These are phyloP conservation scores for Hypericum androsaemum DNA, from an alignment of 345 rosid genomes.

Conservation along the genomic window DNA sequence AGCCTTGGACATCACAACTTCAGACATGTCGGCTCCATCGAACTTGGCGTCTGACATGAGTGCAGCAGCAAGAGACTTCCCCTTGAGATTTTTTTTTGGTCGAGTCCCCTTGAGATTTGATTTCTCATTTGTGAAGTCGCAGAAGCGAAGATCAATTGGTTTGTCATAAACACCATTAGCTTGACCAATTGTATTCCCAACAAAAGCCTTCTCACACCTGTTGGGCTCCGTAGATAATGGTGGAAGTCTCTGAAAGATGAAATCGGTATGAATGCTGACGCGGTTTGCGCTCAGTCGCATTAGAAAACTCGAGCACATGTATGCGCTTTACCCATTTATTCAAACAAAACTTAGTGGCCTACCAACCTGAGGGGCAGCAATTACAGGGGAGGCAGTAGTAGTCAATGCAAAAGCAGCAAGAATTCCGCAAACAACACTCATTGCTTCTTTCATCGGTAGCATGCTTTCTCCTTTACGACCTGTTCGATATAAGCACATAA, in stretches of 20 bases:
- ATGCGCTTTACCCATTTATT: too few species aligned
- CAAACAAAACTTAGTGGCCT: too few species aligned
- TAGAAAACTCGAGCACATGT: too few species aligned
- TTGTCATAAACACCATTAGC: slow-evolving; percentile 97
- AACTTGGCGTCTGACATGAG: slow-evolving; percentile 93
- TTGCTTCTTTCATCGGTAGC: slow-evolving; percentile 41
- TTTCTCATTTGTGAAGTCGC: slow-evolving; percentile 75
- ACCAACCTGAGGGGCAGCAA: slow-evolving; percentile 82
- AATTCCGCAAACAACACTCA: slow-evolving; percentile 51
- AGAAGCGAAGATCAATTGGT: slow-evolving; percentile 87
- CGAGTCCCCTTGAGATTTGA: too few species aligned
- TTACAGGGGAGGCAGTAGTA: slow-evolving; percentile 59
- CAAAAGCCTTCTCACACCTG: slow-evolving; percentile 77
- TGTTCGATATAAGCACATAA: too few species aligned
- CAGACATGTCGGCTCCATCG: slow-evolving; percentile 96
- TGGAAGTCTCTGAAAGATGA: slow-evolving; percentile 82
- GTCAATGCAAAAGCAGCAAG: slow-evolving; percentile 62
- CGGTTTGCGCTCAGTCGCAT: too few species aligned
- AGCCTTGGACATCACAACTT: slow-evolving; percentile 97
- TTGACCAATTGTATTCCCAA: slow-evolving; percentile 96
- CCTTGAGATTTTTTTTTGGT: too few species aligned
- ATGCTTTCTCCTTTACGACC: slow-evolving; percentile 15
- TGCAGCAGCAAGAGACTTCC: slow-evolving; percentile 89
- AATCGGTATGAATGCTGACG: too few species aligned
- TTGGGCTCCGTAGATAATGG: slow-evolving; percentile 83